These are phyloP conservation scores for Cichorium intybus DNA, from an alignment of 140 eudicot species.

Conservation along the genomic window DNA sequence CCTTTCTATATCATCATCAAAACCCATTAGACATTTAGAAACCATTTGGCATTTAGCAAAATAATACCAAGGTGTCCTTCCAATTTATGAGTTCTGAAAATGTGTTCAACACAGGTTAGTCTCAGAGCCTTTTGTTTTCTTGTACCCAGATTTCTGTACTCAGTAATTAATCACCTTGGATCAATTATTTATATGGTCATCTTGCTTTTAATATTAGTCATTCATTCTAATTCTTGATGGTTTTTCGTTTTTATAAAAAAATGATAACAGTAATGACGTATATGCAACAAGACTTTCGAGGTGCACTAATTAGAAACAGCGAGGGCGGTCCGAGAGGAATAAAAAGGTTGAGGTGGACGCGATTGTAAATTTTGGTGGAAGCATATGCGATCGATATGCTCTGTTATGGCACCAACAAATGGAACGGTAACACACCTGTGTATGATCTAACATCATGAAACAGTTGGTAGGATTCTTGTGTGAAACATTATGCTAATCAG, in stretches of 20 bases:
- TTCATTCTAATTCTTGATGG: not conserved
- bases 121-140: not conserved
- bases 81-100: slow-evolving; percentile 71
- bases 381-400: slow-evolving; percentile 81
- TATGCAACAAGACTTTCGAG: slow-evolving; percentile 98
- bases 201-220: too few species aligned
- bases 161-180: too few species aligned
- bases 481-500: too few species aligned
- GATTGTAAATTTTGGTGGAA: slow-evolving; percentile 72
- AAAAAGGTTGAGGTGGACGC: slow-evolving; percentile 81
- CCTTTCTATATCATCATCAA: too few species aligned
- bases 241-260: not conserved
- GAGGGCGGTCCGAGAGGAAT: slow-evolving; percentile 89
- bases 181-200: too few species aligned
- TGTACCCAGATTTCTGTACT: too few species aligned
- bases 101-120: slow-evolving; percentile 79
- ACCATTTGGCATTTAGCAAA: too few species aligned
- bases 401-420: slow-evolving; percentile 91
- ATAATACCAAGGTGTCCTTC: too few species aligned
- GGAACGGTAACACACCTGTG: slow-evolving; percentile 93
- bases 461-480: too few species aligned
- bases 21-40: too few species aligned
- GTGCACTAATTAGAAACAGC: slow-evolving; percentile 76
- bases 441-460: too few species aligned
- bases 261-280: slow-evolving; percentile 80